Percentiles rank a stretch among this genome's conserved stretches.
Conservation (phyloP, 2,329 filamentous ascomycete genomes). For the Penicillium sp. region DNA sequence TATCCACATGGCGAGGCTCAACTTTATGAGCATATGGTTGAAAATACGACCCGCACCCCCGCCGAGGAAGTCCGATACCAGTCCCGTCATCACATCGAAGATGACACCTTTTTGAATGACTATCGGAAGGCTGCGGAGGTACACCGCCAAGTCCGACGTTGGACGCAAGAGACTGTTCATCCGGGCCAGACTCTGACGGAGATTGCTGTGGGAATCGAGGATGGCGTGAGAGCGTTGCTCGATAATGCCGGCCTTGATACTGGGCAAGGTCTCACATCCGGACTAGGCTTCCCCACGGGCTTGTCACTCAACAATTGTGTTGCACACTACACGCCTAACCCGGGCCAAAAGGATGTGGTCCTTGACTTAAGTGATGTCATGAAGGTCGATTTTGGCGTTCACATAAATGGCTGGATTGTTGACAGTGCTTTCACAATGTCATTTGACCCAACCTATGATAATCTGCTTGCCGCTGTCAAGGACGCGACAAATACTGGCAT, state of each 20-base stretch:
- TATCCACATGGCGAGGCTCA: conserved; percentile 52
- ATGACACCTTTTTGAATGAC: conserved; percentile 52
- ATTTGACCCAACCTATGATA: conserved; percentile 73
- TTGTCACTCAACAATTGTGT: conserved; percentile 55
- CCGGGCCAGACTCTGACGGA: conserved; percentile 52
- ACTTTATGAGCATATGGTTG: conserved; percentile 40
- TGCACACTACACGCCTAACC: conserved; percentile 59
- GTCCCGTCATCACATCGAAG: conserved; percentile 41
- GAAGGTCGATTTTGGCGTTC: conserved; percentile 81
- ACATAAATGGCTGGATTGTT: conserved; percentile 76
- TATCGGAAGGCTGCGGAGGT: conserved; percentile 59
- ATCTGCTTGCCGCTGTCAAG: conserved; percentile 66
- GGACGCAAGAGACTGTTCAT: conserved; percentile 50
- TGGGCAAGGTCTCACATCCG: conserved; percentile 52
- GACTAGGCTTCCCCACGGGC: conserved; percentile 59
- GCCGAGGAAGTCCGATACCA: conserved; percentile 49
- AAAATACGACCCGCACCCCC: conserved; percentile 49
- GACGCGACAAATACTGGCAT: conserved; percentile 65
- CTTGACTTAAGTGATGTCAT: conserved; percentile 73
- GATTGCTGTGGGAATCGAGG: conserved; percentile 56
- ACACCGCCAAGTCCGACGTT: conserved; percentile 56
- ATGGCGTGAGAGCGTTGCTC: conserved; percentile 53
- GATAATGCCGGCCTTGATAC: conserved; percentile 54
- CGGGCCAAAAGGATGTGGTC: conserved; percentile 65
- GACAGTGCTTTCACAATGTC: conserved; percentile 79